Evolutionary conservation across 805 yeast genomes (phyloP), one percentile per base, ranked within the genome.

Genomic region (Cyberlindnera xylosilytica): DNA sequence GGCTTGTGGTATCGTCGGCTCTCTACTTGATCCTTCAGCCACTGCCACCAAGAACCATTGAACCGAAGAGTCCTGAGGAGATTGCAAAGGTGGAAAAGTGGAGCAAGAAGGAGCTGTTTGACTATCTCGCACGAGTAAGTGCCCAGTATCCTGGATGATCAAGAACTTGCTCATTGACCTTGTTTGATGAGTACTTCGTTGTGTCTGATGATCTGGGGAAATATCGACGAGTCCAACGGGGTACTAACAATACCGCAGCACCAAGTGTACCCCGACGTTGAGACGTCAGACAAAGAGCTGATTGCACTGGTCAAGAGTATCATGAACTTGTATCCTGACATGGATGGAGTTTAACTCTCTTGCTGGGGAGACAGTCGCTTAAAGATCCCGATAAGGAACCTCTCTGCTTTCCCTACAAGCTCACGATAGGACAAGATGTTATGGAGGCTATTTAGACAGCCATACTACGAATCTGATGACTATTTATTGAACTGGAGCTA

Each of bases 231-330:
- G n/a, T n/a, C n/a, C n/a, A n/a, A n/a, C n/a, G n/a, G n/a, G n/a
- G 19, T 29, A 38, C 40, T 37, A 42, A 41, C 39, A n/a, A 15
- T 33, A 18, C 6, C 23, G 8, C 34, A 46, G 50, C 42, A 49
- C 39, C 47, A 50, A 22, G 49, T 53, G 5, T 49, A 46, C 22
- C 54, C 56, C 11, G 52, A 49, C 26, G 45, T 53, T 7, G 49
- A 53, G 8, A 45, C 45, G 19, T 20, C 16, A 2, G 23, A 19
- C 28, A 38, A 30, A 10, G 54, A 52, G 10, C 41, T 52, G n/a
- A 15, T 42, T 15, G 38, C 41, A 26, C 39, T 52, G 8, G 54
- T 51, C 22, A 49, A 44, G 39, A 44, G 47, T 17, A 41, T 47
- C 34, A 44, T 44, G 45, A 41, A 43, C 32, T 18, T 45, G 35